phyloP scores from a whole-genome alignment of 495 filamentous ascomycete species.

The Antarctomyces pellizariae region DNA sequence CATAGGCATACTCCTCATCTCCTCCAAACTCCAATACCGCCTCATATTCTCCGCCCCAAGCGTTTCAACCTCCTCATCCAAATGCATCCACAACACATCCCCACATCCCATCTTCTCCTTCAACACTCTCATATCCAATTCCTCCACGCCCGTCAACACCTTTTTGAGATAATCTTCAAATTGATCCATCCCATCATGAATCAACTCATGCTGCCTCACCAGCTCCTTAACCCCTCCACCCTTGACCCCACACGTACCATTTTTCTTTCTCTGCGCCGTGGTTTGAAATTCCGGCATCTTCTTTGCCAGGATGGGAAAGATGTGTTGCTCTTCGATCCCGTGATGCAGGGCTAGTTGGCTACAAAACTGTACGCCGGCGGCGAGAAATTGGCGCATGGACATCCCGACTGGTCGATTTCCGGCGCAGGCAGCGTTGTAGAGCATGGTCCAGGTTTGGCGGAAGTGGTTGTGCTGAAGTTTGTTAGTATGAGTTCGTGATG shows the following conservation, averaged over 20 bases:
- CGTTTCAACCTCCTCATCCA: conserved; percentile 49
- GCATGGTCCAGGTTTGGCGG: conserved; percentile 42
- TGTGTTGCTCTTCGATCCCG: conserved; percentile 57
- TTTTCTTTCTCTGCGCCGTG: conserved; percentile 6
- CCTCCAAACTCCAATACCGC: conserved; percentile 53
- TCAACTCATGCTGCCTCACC: conserved; percentile 54
- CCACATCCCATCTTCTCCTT: conserved; percentile 40
- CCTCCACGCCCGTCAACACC: conserved; percentile 39
- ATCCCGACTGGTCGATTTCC: conserved; percentile 29
- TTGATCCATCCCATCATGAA: conserved; percentile 58
- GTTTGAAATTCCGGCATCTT: conserved; percentile 60
- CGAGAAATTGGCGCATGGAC: conserved; percentile 39
- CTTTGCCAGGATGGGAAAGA: conserved; percentile 55
- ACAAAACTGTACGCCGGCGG: conserved; percentile 38
- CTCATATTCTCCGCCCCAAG: conserved; percentile 72
- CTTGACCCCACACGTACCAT: too few species aligned
- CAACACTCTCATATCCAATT: conserved; percentile 42
- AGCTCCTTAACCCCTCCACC: conserved; percentile 32
- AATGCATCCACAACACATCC: conserved; percentile 45
- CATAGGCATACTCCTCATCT: conserved; percentile 52
- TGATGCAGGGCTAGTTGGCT: conserved; percentile 56
- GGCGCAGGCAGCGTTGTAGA: conserved; percentile 33
- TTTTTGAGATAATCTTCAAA: conserved; percentile 41
- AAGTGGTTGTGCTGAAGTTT: conserved; percentile 46
- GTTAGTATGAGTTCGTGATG: neutral